Base-by-base conservation (phyloP, 2,329 filamentous ascomycete genomes). In the Curvularia sp. region DNA sequence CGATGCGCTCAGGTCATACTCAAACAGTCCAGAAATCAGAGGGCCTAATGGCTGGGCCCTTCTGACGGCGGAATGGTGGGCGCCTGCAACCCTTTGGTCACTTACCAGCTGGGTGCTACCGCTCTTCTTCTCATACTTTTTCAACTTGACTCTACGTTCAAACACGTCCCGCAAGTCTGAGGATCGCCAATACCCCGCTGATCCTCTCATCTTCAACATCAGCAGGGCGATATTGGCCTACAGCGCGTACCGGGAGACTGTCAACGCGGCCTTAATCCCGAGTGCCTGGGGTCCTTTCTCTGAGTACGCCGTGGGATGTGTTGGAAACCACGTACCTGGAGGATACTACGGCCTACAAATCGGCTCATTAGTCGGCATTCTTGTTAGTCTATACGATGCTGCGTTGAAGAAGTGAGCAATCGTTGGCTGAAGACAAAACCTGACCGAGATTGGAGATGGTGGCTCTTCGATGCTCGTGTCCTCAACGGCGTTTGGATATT, bases 121-220 rank as follows among this genome's bases (percentile, higher is more conserved):
- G 1, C 80, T 88, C 49, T 61, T 90, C 30, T 82, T 87, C 41
- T 92, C 91, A 25, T 98, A 95, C 81, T 96, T 97, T 76, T 90
- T 96, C 85, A 98, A 98, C 78, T 78, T 97, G 71, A 91, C 88
- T 38, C 79, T 85, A 52, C 82, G 84, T 41, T 80, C 82, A 21
- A 84, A 81, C 69, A 82, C 66, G 57, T 80, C 75, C 69, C 77
- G 75, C 72, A 75, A 77, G 59, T 76, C 77, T 18, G 69, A 72
- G 3, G 76, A 75, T 52, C 70, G 75, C 19, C 84, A 86, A 63
- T 87, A 89, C 64, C 80, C 83, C 5, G 87, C 94, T 64, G 95
- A 99, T 75, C 93, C 93, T 3, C 80, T 98, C 73, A 90, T 89
- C 21, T 99, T 96, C 80, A 96, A 93, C 80, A 88, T 98, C 56